A percentile compares a stretch with the other conserved stretches of the same genome.
Conservation (phyloP, 768 basidiomycete species). For the Hemileccinum rubropunctum region DNA sequence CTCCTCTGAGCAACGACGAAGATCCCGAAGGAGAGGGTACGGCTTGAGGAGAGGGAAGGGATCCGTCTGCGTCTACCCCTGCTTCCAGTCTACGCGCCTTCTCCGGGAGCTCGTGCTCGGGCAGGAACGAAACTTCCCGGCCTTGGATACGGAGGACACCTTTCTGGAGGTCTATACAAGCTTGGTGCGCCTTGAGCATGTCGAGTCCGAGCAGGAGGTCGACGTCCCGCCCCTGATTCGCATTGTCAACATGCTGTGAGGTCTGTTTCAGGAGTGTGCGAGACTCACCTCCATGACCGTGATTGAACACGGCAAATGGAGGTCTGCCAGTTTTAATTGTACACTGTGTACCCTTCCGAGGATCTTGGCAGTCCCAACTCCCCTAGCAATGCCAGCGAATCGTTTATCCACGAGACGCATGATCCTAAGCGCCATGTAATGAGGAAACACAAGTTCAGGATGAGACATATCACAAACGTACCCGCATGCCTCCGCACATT, state of each 20-base stretch:
- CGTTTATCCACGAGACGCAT: slow-evolving; percentile 91
- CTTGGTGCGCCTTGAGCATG: slow-evolving; percentile 98
- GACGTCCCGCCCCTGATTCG: slow-evolving; percentile 76
- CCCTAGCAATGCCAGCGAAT: slow-evolving; percentile 86
- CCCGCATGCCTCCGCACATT: slow-evolving; percentile 90
- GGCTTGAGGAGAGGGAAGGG: slow-evolving; percentile 16
- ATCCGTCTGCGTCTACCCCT: slow-evolving; percentile 26
- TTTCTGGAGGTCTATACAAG: slow-evolving; percentile 90
- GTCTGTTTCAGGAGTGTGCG: not conserved
- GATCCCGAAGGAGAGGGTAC: slow-evolving; percentile 19
- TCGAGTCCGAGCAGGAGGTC: slow-evolving; percentile 98
- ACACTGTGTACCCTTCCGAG: slow-evolving; percentile 93
- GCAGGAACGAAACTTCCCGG: slow-evolving; percentile 82
- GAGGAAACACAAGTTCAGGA: not conserved
- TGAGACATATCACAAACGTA: slow-evolving; percentile 34
- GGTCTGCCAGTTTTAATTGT: slow-evolving; percentile 83
- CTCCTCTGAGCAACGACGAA: slow-evolving; percentile 4
- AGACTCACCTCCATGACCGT: slow-evolving; percentile 85
- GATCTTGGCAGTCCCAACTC: slow-evolving; percentile 93
- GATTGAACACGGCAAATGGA: slow-evolving; percentile 86
- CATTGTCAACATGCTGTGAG: not conserved
- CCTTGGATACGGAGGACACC: slow-evolving; percentile 90
- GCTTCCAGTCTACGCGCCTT: slow-evolving; percentile 55
- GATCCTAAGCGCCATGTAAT: slow-evolving; percentile 48
- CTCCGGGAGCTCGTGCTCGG: slow-evolving; percentile 93